Conservation (phyloP, 2,329 filamentous ascomycete genomes). For the Chalara sp. region DNA sequence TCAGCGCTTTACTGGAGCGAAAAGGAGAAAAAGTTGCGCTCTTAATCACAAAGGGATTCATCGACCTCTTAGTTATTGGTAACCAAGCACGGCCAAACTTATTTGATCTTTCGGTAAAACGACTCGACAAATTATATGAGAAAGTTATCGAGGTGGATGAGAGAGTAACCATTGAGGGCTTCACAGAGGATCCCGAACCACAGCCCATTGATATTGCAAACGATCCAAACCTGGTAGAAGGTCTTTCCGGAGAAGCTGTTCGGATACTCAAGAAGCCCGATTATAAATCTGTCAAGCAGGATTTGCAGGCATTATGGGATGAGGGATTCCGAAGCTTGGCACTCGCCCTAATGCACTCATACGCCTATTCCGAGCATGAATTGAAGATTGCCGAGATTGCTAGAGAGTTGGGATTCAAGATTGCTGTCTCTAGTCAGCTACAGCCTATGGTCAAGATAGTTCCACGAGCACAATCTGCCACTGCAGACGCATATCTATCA, state of each 20-base stretch:
- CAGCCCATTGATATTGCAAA: constrained; percentile 50
- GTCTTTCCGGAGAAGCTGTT: constrained; percentile 39
- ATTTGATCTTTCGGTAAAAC: constrained; percentile 62
- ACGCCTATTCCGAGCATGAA: constrained; percentile 62
- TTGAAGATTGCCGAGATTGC: constrained; percentile 53
- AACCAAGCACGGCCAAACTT: constrained; percentile 67
- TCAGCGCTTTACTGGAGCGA: constrained; percentile 66
- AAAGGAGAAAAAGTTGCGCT: constrained; percentile 68
- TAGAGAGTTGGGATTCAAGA: constrained; percentile 55
- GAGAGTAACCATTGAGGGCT: constrained; percentile 65
- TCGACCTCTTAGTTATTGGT: constrained; percentile 65
- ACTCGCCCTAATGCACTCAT: constrained; percentile 63
- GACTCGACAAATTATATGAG: constrained; percentile 61
- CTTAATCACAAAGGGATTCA: constrained; percentile 65
- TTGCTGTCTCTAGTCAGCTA: constrained; percentile 57
- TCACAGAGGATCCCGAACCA: constrained; percentile 59
- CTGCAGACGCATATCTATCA: constrained; percentile 63
- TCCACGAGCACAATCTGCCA: constrained; percentile 58
- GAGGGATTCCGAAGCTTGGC: constrained; percentile 56
- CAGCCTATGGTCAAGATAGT: constrained; percentile 69
- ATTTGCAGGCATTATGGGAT: constrained; percentile 51
- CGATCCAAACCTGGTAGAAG: constrained; percentile 60
- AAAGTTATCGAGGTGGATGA: constrained; percentile 65
- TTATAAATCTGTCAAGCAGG: constrained; percentile 28
- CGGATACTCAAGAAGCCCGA: constrained; percentile 30